Evolutionary conservation across 495 filamentous ascomycete species (phyloP).

Genomic region (Neurospora sublineolata): DNA sequence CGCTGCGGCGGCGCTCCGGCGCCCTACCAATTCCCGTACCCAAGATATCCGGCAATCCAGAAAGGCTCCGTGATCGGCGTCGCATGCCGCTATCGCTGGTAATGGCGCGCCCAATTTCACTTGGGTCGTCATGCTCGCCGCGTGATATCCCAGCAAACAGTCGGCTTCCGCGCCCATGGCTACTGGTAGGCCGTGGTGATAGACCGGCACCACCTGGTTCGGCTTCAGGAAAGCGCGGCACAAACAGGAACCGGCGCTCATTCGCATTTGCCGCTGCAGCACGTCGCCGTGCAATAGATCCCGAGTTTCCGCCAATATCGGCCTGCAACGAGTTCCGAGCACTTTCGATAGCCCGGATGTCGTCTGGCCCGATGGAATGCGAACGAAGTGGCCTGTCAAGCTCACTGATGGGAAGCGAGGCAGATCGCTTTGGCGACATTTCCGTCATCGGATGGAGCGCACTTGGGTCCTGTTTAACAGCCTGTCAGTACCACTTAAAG

Average conservation of each 20-base stretch:
- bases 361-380: conserved; percentile 40
- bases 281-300: conserved; percentile 6
- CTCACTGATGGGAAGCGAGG: conserved; percentile 42
- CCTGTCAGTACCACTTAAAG: conserved; percentile 7
- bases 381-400: conserved; percentile 40
- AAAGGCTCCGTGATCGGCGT: conserved; percentile 42
- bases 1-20: conserved; percentile 36
- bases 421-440: conserved; percentile 34
- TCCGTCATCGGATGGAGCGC: conserved; percentile 22
- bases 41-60: conserved; percentile 33
- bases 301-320: conserved; percentile 11
- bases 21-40: conserved; percentile 4
- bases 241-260: conserved; percentile 23
- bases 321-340: conserved; percentile 36
- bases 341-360: conserved; percentile 34
- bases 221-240: conserved; percentile 16
- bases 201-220: conserved; percentile 38
- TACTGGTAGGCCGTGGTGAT: conserved; percentile 42
- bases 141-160: not conserved
- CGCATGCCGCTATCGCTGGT: conserved; percentile 35
- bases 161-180: conserved; percentile 32
- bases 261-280: conserved; percentile 28
- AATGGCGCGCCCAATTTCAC: conserved; percentile 42
- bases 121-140: conserved; percentile 25
- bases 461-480: conserved; percentile 29